Evolutionary conservation across 768 basidiomycete genomes (phyloP).

Genomic region (Megacollybia marginata): DNA sequence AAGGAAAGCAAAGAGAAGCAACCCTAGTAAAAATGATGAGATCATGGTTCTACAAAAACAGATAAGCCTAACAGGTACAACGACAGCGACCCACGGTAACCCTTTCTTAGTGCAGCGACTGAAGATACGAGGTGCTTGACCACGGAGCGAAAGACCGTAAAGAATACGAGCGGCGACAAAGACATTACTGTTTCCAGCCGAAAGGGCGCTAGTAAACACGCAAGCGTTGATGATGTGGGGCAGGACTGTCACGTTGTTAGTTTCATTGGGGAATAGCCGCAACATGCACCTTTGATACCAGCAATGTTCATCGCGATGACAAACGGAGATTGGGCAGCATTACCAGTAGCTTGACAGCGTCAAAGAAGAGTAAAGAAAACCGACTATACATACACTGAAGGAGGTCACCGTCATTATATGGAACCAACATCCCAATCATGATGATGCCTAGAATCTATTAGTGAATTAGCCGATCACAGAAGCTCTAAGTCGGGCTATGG

Average conservation of each 20-base stretch:
- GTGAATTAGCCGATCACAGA: not conserved
- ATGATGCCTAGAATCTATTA: slow-evolving; percentile 60
- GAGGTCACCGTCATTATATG: slow-evolving; percentile 37
- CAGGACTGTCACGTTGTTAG: slow-evolving; percentile 15
- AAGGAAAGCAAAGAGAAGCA: slow-evolving; percentile 46
- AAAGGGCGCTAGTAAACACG: slow-evolving; percentile 44
- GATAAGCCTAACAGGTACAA: not conserved
- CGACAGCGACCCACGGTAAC: slow-evolving; percentile 10
- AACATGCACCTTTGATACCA: slow-evolving; percentile 34
- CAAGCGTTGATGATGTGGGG: slow-evolving; percentile 47
- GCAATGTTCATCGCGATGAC: slow-evolving; percentile 52
- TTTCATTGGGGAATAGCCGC: not conserved
- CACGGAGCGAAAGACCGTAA: slow-evolving; percentile 14
- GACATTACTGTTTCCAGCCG: slow-evolving; percentile 38
- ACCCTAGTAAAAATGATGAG: slow-evolving; percentile 15
- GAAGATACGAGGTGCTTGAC: slow-evolving; percentile 14
- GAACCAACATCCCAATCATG: slow-evolving; percentile 57
- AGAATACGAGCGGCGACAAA: slow-evolving; percentile 20
- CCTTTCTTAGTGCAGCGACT: slow-evolving; percentile 10
- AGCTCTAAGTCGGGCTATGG: not conserved
- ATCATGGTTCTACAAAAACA: not conserved
- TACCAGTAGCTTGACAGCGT: slow-evolving; percentile 21
- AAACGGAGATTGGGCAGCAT: slow-evolving; percentile 51
- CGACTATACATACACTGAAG: slow-evolving; percentile 12
- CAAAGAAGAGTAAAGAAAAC: not conserved